phyloP scores from a whole-genome alignment of 1,139 yeast species.

The Pichia sp. region DNA sequence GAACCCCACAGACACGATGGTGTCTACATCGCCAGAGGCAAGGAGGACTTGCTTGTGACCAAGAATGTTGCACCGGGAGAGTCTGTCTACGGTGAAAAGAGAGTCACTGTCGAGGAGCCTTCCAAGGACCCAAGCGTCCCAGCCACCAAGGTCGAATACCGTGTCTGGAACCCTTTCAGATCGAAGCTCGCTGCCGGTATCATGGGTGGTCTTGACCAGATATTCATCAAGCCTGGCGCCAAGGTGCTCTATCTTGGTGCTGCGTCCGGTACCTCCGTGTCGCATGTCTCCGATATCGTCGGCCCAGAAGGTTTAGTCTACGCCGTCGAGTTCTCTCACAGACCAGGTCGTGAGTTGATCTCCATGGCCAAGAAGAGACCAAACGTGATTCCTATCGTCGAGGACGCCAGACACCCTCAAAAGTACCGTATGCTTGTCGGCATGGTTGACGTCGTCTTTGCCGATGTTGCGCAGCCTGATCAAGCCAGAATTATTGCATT shows the following conservation, averaged over 20 bases:
- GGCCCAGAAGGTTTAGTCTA: slow-evolving; percentile 99
- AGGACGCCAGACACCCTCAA: slow-evolving; percentile 99
- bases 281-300: slow-evolving; percentile 96
- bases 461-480: slow-evolving; percentile 99
- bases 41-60: slow-evolving; percentile 96
- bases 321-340: slow-evolving; percentile 98
- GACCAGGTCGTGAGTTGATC: slow-evolving; percentile 98
- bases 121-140: slow-evolving; percentile 81
- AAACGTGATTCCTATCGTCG: slow-evolving; percentile 95
- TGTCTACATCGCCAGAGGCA: slow-evolving; percentile 98
- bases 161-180: slow-evolving; percentile 99
- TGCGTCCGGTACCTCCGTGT: slow-evolving; percentile 98
- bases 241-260: slow-evolving; percentile 98
- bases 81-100: slow-evolving; percentile 96
- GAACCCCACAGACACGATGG: slow-evolving; percentile 99
- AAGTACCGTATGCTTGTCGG: slow-evolving; percentile 98
- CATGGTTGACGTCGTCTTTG: slow-evolving; percentile 97
- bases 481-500: slow-evolving; percentile 99
- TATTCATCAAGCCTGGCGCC: slow-evolving; percentile 96
- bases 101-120: slow-evolving; percentile 90
- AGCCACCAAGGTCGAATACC: slow-evolving; percentile 93
- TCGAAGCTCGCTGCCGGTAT: slow-evolving; percentile 99
- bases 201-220: slow-evolving; percentile 98
- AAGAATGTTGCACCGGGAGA: slow-evolving; percentile 98
- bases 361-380: slow-evolving; percentile 99